Evolutionary conservation across 805 yeast species (phyloP), one percentile per base, ranked within the genome.

Genomic region (Schwanniomyces sp.): DNA sequence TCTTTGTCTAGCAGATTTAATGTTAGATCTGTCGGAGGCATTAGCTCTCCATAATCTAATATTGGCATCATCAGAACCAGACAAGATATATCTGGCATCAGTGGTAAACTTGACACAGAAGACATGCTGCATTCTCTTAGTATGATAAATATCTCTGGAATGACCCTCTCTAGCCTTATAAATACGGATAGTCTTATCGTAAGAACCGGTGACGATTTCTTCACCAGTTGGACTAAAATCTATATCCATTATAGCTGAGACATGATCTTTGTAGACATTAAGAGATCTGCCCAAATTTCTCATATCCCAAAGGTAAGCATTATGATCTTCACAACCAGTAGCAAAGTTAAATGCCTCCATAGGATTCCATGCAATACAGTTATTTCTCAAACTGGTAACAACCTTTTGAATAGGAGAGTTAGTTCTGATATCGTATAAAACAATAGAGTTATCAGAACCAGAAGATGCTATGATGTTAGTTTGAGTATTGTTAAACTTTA

Each of bases 191-290:
- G 98, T 90, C 61, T 90, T 88, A 68, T 94, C 99, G 65, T 92
- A 94, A 0, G 97, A 88, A 14, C 97, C 97, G 1, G 97, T 86
- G 5, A 91, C 97, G 29, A 94, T 72, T 68, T 92, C 98, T 63
- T 91, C 91, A 57, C 99, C 99, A 1, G 98, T 91, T 36, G 99
- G 99, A 9, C 96, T 82, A 62, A 88, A 94, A 69, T 94, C 99
- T 36, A 94, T 83, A 64, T 88, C 96, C 83, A 92, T 80, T 9
- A 94, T 96, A 0, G 97, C 97, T 41, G 96, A 86, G 34, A 92
- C 97, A 67, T 94, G 99, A 67, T 91, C 98, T 70, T 92, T 91
- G 69, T 79, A 89, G 10, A 95, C 90, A 55, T 91, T 91, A 43
- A 86, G 66, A 1, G 97, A 85, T 47, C 88, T 78, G 40, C 77